A percentile compares a stretch with the other conserved stretches of the same genome.
phyloP scores from a whole-genome alignment of 148 eudicot species.

The Rhododendron williamsianum region DNA sequence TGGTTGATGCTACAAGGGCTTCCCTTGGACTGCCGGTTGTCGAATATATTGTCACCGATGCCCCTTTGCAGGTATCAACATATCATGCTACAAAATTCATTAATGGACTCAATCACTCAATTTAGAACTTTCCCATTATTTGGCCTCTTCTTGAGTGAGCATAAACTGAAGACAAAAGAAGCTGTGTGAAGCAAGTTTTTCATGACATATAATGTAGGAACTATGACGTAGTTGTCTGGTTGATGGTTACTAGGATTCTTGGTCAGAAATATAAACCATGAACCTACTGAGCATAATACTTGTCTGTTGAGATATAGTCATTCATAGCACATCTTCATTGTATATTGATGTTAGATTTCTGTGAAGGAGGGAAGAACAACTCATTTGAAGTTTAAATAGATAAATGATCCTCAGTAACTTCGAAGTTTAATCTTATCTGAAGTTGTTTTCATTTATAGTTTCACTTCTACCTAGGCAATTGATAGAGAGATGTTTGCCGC shows the following conservation, averaged over 20 bases:
- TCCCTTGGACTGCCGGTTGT: constrained; percentile 92
- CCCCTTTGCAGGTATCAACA: constrained; percentile 54
- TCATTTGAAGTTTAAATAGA: not conserved
- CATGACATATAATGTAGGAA: not conserved
- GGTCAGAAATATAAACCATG: not conserved
- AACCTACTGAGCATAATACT: not conserved
- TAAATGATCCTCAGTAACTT: not conserved
- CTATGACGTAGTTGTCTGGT: not conserved
- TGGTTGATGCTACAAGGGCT: constrained; percentile 88
- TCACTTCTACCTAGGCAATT: not conserved
- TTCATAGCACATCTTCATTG: not conserved
- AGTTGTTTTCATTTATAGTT: not conserved
- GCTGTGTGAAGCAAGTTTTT: not conserved
- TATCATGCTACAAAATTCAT: not conserved
- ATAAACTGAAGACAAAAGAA: not conserved
- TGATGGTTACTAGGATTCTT: not conserved
- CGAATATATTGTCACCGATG: constrained; percentile 73
- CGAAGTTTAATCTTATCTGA: not conserved
- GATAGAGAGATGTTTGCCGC: not conserved
- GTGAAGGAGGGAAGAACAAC: not conserved
- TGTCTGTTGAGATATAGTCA: not conserved
- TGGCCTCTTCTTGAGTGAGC: not conserved
- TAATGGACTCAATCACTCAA: not conserved
- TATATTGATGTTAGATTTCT: not conserved
- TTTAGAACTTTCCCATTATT: not conserved